Evolutionary conservation across 352 stramenopile species (phyloP).

Genomic region (Blastocystis hominis): DNA sequence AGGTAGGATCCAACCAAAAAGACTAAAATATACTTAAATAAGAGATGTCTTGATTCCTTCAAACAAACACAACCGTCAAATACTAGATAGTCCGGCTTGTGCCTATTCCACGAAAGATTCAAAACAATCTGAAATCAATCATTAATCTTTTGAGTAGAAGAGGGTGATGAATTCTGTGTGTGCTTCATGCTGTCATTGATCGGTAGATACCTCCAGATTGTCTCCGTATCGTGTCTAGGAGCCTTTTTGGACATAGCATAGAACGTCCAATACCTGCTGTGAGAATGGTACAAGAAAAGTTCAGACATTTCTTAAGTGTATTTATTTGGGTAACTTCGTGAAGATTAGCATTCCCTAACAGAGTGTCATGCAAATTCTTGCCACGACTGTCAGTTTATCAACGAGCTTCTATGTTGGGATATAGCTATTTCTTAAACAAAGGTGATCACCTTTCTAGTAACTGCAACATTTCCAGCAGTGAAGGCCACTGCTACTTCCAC

Average conservation of each 20-base stretch:
- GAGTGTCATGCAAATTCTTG: not conserved
- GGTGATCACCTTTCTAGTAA: not conserved
- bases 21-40: not conserved
- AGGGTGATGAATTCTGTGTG: too few species aligned
- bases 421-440: not conserved
- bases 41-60: not conserved
- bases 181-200: not conserved
- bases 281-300: not conserved
- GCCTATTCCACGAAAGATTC: too few species aligned
- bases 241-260: not conserved
- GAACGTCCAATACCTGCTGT: not conserved
- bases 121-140: too few species aligned
- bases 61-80: not conserved
- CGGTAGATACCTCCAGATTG: not conserved
- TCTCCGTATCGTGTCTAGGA: not conserved
- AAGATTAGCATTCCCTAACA: not conserved
- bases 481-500: slow-evolving; percentile 6
- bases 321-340: too few species aligned
- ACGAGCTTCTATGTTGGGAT: not conserved
- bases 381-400: not conserved
- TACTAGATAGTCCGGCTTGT: not conserved
- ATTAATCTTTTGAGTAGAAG: too few species aligned
- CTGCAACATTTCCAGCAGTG: not conserved
- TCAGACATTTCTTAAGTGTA: not conserved
- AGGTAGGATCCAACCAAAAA: not conserved